These are phyloP conservation scores for Petunia secreta DNA, from an alignment of 257 asterid species.

Conservation along the genomic window DNA sequence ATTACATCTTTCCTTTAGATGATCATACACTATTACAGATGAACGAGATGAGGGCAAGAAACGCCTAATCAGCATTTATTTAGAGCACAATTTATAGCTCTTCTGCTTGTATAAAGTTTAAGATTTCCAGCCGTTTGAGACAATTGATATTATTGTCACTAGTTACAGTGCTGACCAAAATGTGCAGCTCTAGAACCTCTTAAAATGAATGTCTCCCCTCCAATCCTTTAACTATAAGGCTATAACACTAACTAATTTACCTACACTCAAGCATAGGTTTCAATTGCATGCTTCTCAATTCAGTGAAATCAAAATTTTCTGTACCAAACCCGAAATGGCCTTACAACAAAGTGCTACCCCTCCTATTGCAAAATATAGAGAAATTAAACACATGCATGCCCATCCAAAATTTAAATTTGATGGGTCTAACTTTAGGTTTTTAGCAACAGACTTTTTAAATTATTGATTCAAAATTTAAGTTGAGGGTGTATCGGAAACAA, in stretches of 20 bases:
- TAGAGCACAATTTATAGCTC: not conserved
- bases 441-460: no score
- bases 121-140: not conserved
- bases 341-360: not conserved
- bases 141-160: not conserved
- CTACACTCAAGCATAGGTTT: not conserved
- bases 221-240: not conserved
- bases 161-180: not conserved
- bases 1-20: not conserved
- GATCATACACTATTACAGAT: not conserved
- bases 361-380: not conserved
- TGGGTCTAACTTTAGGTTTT: no score
- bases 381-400: no score
- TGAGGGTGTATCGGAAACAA: no score
- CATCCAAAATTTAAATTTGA: no score
- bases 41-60: constrained; percentile 1
- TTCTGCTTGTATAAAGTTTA: not conserved
- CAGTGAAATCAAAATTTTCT: not conserved
- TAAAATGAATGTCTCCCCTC: not conserved
- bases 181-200: not conserved
- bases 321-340: not conserved
- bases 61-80: not conserved
- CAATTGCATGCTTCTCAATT: not conserved
- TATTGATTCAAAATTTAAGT: no score
- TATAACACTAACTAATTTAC: not conserved